These are phyloP conservation scores for Aquilaria sinensis DNA, from an alignment of 345 rosid genomes.

Conservation along the genomic window DNA sequence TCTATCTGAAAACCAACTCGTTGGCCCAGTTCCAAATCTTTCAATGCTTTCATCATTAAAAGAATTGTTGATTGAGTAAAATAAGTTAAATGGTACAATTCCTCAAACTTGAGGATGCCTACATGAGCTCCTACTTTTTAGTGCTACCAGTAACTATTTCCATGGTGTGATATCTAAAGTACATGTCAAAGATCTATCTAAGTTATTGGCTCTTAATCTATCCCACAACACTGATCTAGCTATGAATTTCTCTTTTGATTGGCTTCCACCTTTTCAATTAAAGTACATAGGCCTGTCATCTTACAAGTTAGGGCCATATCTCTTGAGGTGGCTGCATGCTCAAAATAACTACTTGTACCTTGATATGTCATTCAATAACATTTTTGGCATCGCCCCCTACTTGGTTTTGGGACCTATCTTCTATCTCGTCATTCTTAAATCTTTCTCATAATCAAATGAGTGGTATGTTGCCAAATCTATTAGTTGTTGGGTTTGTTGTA, in stretches of 20 bases:
- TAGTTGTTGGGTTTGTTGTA: slow-evolving; percentile 2
- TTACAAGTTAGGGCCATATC: neutral
- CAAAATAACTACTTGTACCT: neutral
- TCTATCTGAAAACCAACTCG: neutral
- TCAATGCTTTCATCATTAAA: neutral
- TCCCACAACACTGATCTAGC: neutral
- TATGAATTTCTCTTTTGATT: neutral
- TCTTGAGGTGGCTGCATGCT: slow-evolving; percentile 6
- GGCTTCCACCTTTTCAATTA: slow-evolving; percentile 9
- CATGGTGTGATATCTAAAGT: neutral
- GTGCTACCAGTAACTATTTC: neutral
- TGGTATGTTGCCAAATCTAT: slow-evolving; percentile 2
- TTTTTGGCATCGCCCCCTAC: neutral
- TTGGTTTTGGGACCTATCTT: slow-evolving; percentile 9
- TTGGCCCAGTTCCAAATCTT: neutral
- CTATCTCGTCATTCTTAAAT: neutral
- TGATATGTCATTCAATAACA: neutral
- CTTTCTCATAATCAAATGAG: neutral
- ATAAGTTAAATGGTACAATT: neutral
- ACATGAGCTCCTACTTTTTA: neutral
- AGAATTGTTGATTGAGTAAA: neutral
- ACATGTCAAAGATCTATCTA: slow-evolving; percentile 5
- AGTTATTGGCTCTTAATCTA: neutral
- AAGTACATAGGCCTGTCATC: neutral
- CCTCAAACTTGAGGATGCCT: neutral